These are phyloP conservation scores for Plasmodium billcollinsi DNA, from an alignment of 169 alveolate genomes.

Conservation along the genomic window DNA sequence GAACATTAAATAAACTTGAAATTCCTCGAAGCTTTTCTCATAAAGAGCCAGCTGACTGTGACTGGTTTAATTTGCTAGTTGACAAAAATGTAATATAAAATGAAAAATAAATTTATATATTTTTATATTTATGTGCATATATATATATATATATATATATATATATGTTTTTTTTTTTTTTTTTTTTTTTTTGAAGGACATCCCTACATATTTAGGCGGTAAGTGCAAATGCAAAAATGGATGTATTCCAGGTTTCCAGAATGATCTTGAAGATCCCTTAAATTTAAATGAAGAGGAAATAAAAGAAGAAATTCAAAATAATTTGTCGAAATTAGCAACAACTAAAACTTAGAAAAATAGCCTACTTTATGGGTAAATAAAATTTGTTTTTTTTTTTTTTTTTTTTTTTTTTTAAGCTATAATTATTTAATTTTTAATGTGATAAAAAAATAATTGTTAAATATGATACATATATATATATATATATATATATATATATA, in stretches of 20 bases:
- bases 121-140: not conserved
- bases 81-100: slow-evolving; percentile 42
- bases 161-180: not conserved
- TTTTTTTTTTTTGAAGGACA: slow-evolving; percentile 32
- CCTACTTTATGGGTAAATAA: not conserved
- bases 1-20: slow-evolving; percentile 64
- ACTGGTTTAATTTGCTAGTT: slow-evolving; percentile 51
- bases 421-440: no score
- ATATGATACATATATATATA: no score
- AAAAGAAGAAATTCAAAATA: slow-evolving; percentile 47
- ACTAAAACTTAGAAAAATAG: slow-evolving; percentile 12
- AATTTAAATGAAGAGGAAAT: slow-evolving; percentile 41
- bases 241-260: slow-evolving; percentile 59
- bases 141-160: not conserved
- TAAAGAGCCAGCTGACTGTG: slow-evolving; percentile 64
- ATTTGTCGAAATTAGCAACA: slow-evolving; percentile 23
- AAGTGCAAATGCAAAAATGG: slow-evolving; percentile 58
- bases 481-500: not conserved
- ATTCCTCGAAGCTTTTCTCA: slow-evolving; percentile 34
- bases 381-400: no score
- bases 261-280: slow-evolving; percentile 31
- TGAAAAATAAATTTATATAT: not conserved
- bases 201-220: slow-evolving; percentile 62
- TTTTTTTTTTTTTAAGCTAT: no score
- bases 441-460: no score